Base-by-base conservation (phyloP, 768 basidiomycete genomes). In the Kwoniella sp. region DNA sequence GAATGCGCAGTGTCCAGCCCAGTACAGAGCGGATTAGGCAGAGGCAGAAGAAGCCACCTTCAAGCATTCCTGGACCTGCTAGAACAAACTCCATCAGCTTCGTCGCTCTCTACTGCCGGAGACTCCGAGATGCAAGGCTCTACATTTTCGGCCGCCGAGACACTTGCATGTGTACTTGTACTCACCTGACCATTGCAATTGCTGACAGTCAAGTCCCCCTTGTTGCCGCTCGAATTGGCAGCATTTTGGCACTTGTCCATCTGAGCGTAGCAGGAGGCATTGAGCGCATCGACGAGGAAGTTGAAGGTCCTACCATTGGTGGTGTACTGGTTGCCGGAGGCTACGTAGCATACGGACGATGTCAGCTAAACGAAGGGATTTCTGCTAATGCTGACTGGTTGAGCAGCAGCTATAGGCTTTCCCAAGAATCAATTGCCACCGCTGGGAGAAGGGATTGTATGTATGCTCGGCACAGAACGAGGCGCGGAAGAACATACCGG, bases 191-290 rank as follows among this genome's bases (percentile, higher is more conserved):
- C 28, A 5, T 66, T 37, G 52, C 73, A 74, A 3, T 63, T 67
- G n/a, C 51, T 47, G 30, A 71, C 70, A 15, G 73, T 65, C 52
- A 67, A 55, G 22, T 55, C 59, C 30, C 58, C 65, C 23, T 59
- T 59, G 45, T 69, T 69, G 3, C 70, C 65, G 5, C 38, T 30
- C 55, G 47, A 52, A 48, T 69, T 69, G 11, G 73, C 73, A 0
- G 61, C 70, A 38, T 38, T 47, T 25, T 63, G 60, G 53, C 73
- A 74, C 4, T n/a, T 26, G 48, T 74, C 60, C 59, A 59, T 56
- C 68, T 74, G 73, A 22, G 28, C 55, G 53, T 70, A 63, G 58
- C 73, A 74, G 2, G 60, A 63, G 37, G 63, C 54, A 4, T 56
- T 34, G 20, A 72, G 61, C 0, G 73, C 73, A 25, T 69, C 68